These are phyloP conservation scores for Colletotrichum lini DNA, from an alignment of 2,329 filamentous ascomycete genomes.

Conservation along the genomic window DNA sequence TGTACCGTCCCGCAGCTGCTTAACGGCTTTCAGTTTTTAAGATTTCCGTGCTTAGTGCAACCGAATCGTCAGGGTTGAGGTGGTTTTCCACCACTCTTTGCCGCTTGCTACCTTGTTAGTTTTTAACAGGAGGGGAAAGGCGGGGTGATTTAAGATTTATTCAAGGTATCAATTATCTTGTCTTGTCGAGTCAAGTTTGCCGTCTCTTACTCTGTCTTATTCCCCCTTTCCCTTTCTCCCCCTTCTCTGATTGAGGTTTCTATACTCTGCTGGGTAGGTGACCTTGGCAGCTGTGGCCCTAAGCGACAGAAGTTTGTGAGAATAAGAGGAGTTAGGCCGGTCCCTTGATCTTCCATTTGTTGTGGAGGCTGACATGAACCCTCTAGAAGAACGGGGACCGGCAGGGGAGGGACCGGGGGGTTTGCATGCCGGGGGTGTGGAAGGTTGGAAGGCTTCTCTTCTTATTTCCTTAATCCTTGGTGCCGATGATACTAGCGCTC, in stretches of 20 bases:
- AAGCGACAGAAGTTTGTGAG: neutral
- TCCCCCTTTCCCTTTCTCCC: too few relatives aligned
- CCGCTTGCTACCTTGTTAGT: neutral
- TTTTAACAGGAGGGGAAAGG: neutral
- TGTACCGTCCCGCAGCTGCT: neutral
- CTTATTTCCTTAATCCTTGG: conserved; percentile 15
- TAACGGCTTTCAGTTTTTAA: too few relatives aligned
- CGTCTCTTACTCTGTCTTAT: too few relatives aligned
- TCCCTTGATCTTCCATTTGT: neutral
- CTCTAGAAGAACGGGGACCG: neutral
- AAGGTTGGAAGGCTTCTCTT: conserved; percentile 2
- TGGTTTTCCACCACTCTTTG: too few relatives aligned
- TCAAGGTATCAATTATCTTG: neutral
- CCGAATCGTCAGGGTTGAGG: neutral
- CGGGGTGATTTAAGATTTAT: neutral
- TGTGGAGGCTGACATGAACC: neutral
- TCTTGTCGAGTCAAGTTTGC: neutral
- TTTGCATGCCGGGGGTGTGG: neutral
- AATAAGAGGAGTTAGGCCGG: neutral
- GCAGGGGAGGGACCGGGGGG: conserved; percentile 2
- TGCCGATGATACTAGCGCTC: conserved; percentile 25
- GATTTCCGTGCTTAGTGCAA: neutral
- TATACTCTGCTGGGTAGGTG: too few relatives aligned
- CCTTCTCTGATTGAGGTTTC: too few relatives aligned
- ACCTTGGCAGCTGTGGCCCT: neutral